These are phyloP conservation scores for Arabidopsis hybrid DNA, from an alignment of 441 rosid genomes.

Conservation along the genomic window DNA sequence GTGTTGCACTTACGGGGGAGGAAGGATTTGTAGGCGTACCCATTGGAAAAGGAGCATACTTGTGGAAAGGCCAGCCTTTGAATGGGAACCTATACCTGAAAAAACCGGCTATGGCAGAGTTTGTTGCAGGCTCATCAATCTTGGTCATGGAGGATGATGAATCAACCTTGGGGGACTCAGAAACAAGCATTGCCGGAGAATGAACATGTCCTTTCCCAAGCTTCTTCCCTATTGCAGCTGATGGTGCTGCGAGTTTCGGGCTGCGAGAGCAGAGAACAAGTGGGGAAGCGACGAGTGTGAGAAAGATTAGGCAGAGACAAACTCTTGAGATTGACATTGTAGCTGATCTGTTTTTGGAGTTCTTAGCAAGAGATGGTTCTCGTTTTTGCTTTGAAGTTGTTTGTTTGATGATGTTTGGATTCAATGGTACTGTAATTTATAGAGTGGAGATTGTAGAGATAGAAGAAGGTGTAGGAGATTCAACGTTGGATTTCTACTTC, in stretches of 20 bases:
- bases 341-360: neutral
- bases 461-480: neutral
- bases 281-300: slow-evolving; percentile 31
- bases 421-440: slow-evolving; percentile 36
- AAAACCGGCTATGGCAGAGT: slow-evolving; percentile 30
- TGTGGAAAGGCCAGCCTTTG: slow-evolving; percentile 48
- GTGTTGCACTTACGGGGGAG: too few species aligned
- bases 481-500: slow-evolving; percentile 42
- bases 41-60: slow-evolving; percentile 41
- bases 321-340: slow-evolving; percentile 40
- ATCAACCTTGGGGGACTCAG: slow-evolving; percentile 27
- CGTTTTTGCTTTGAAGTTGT: slow-evolving; percentile 5
- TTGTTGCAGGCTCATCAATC: slow-evolving; percentile 36
- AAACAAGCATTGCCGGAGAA: slow-evolving; percentile 31
- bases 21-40: slow-evolving; percentile 35
- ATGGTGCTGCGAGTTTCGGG: slow-evolving; percentile 12
- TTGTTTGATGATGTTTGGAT: slow-evolving; percentile 30
- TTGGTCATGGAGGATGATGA: slow-evolving; percentile 37
- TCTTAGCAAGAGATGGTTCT: neutral
- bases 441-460: slow-evolving; percentile 5
- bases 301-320: slow-evolving; percentile 35
- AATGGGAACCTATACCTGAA: slow-evolving; percentile 43
- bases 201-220: slow-evolving; percentile 8
- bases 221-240: slow-evolving; percentile 28
- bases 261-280: slow-evolving; percentile 37